phyloP scores from a whole-genome alignment of 345 rosid species.

The Aegle marmelos region DNA sequence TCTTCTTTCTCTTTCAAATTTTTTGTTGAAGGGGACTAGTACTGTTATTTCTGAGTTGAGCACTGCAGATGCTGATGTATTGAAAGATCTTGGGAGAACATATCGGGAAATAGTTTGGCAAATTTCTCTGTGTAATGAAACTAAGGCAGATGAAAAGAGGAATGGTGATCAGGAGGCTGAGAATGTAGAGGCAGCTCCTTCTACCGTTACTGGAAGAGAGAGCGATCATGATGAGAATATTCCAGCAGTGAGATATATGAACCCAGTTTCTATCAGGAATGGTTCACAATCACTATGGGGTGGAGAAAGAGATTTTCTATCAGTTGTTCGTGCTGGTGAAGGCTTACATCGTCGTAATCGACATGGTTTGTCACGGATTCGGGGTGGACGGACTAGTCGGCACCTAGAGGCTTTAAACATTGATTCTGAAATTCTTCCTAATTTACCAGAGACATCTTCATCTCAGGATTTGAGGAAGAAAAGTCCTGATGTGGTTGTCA shows the following conservation, averaged over 20 bases:
- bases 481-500: constrained; percentile 67
- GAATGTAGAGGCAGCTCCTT: constrained; percentile 51
- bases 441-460: constrained; percentile 55
- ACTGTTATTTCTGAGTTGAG: constrained; percentile 79
- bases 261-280: constrained; percentile 71
- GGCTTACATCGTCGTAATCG: constrained; percentile 76
- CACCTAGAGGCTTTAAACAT: constrained; percentile 71
- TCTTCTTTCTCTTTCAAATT: constrained; percentile 67
- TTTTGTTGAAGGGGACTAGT: constrained; percentile 75
- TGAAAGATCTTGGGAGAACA: constrained; percentile 76
- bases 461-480: constrained; percentile 66
- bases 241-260: constrained; percentile 69
- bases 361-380: constrained; percentile 77
- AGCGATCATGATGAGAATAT: constrained; percentile 72
- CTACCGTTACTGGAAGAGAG: constrained; percentile 75
- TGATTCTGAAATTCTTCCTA: constrained; percentile 59
- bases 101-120: constrained; percentile 88
- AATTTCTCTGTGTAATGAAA: constrained; percentile 64
- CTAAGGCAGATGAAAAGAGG: constrained; percentile 67
- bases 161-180: constrained; percentile 55
- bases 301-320: constrained; percentile 76
- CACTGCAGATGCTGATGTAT: constrained; percentile 81
- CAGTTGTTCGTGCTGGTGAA: constrained; percentile 78
- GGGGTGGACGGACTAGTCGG: constrained; percentile 86
- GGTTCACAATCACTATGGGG: constrained; percentile 76